These are phyloP conservation scores for Emergomyces pasteurianus DNA, from an alignment of 2,329 filamentous ascomycete species.

Conservation along the genomic window DNA sequence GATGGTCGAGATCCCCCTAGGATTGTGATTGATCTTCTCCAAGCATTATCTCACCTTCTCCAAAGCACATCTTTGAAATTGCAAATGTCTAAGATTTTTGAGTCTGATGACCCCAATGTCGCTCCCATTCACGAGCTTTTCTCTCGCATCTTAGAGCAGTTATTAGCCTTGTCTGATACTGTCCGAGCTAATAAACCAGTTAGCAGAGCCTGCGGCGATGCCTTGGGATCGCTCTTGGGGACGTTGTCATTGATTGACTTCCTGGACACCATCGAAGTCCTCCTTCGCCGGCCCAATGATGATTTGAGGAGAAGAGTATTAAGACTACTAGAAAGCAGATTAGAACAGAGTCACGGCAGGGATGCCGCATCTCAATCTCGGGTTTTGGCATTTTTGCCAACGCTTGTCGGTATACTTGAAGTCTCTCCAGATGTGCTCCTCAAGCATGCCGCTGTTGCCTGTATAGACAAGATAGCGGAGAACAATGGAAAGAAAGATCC, in stretches of 20 bases:
- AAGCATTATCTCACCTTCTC: constrained; percentile 27
- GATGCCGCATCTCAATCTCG: constrained; percentile 57
- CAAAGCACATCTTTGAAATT: constrained; percentile 31
- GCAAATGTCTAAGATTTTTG: constrained; percentile 27
- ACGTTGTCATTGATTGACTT: constrained; percentile 80
- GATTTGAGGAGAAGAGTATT: constrained; percentile 69
- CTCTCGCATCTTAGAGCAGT: constrained; percentile 53
- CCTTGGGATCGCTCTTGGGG: constrained; percentile 68
- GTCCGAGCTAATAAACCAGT: constrained; percentile 25
- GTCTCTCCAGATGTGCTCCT: constrained; percentile 60
- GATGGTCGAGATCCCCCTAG: constrained; percentile 37
- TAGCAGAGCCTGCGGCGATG: constrained; percentile 45
- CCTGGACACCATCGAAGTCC: constrained; percentile 70
- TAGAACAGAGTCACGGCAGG: constrained; percentile 59
- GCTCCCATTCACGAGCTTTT: constrained; percentile 56
- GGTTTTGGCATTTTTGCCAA: constrained; percentile 66
- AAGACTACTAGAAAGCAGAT: constrained; percentile 66
- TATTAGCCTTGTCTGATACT: constrained; percentile 52
- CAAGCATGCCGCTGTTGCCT: constrained; percentile 76
- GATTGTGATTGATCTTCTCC: constrained; percentile 31
- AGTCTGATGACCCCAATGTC: constrained; percentile 38
- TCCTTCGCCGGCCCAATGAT: constrained; percentile 65
- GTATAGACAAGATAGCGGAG: constrained; percentile 84
- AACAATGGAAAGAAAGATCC: constrained; percentile 91
- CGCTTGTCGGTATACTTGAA: constrained; percentile 63